Base-by-base conservation (phyloP, 73 alveolate genomes). In the Stentor coeruleus region DNA sequence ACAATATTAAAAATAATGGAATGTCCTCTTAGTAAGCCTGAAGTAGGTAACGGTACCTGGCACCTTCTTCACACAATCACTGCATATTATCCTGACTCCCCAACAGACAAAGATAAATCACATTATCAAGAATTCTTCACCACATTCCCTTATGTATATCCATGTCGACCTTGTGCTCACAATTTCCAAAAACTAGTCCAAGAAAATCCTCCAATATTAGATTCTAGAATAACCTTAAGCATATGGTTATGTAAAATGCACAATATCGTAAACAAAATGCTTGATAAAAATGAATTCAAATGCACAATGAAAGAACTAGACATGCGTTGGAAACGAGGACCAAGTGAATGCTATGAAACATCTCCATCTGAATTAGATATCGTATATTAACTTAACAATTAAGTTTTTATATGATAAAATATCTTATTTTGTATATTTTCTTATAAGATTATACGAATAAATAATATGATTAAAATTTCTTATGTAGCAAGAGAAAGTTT, bases 181-280 rank as follows among this genome's bases (percentile, higher is more conserved):
- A 91, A 89, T 58, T 89, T 89, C 57, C 76, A 79, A 77, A 76
- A 31, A 11, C 79, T 86, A 60, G 59, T 89, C 37, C 58, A 42
- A 6, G 42, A 40, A 36, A 58, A 72, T 35, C 95, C 95, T n/a
- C 92, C 95, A 2, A 74, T 41, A 33, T 66, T 86, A 0, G 91
- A 86, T n/a, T 40, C 60, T 3, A 42, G 95, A 82, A 87, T 84
- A 38, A 74, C 55, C 14, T 66, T 89, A 14, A 82, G 74, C 15
- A 59, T 89, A 2, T 89, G 95, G 95, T 77, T 89, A 88, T 89
- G 95, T 38, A 85, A 86, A 59, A 73, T 86, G 84, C 95, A 89
- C 72, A 89, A 89, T 42, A 1, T 86, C 41, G 92, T 89, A 3
- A 89, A 89, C 75, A 59, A 76, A 82, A 89, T 84, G 74, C 60